A percentile compares a stretch with the other conserved stretches of the same genome.
phyloP scores from a whole-genome alignment of 192 early-diverging fungal species.

The Linnemannia hyalina region DNA sequence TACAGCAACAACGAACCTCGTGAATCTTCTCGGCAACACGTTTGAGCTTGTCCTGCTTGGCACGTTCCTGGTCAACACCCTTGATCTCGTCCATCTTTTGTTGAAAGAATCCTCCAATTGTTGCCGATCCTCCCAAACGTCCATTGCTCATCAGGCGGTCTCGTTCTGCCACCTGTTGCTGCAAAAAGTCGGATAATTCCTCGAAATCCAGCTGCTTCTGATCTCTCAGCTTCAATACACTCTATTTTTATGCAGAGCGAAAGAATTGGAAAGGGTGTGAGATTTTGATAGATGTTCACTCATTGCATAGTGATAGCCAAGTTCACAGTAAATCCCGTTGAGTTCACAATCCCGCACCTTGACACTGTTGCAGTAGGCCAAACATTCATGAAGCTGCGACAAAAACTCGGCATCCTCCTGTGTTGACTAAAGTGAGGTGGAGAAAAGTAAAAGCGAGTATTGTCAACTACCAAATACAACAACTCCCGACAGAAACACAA shows the following conservation, averaged over 20 bases:
- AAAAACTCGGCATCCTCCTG: constrained; percentile 81
- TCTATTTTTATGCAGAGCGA: constrained; percentile 49
- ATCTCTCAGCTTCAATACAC: constrained; percentile 84
- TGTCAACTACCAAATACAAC: not conserved
- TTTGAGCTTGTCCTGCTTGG: constrained; percentile 83
- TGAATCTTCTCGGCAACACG: constrained; percentile 78
- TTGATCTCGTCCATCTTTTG: constrained; percentile 92
- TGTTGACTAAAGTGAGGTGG: constrained; percentile 42
- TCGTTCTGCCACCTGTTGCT: constrained; percentile 77
- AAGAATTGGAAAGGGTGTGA: constrained; percentile 14
- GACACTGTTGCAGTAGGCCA: constrained; percentile 82
- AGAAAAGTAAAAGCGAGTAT: not conserved
- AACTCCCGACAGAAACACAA: no score
- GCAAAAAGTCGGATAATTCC: constrained; percentile 84
- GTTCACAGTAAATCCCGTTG: not conserved
- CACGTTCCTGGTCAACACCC: constrained; percentile 86
- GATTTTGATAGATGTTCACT: constrained; percentile 3
- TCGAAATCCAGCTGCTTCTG: constrained; percentile 98
- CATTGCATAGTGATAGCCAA: not conserved
- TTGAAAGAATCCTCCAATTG: constrained; percentile 81
- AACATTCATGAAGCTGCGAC: constrained; percentile 86
- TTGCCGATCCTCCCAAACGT: constrained; percentile 64
- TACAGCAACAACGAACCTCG: constrained; percentile 63
- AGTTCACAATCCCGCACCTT: constrained; percentile 63
- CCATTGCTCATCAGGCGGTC: constrained; percentile 79